Base-by-base conservation (phyloP, 1,284 basidiomycete genomes). In the Boletellus deceptivus region DNA sequence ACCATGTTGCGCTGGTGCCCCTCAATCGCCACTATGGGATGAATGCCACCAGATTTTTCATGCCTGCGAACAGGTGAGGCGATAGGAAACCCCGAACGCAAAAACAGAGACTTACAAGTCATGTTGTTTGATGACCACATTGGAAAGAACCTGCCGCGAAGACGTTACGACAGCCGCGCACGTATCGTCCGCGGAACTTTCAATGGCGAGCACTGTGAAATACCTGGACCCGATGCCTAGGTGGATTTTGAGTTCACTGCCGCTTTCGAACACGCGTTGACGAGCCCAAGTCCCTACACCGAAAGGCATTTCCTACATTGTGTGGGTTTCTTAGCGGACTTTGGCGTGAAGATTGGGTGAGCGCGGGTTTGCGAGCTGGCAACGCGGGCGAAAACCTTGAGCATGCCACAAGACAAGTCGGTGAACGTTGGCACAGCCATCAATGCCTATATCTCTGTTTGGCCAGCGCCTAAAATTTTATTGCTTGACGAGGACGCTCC, bases 171-270 rank as follows among this genome's bases (percentile, higher is more conserved):
- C 75, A 2, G 92, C 87, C 16, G 85, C 91, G 61, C 91, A 94
- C 1, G 91, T 89, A 65, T 96, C 93, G 68, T 97, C 93, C 6
- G 93, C 93, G 11, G 90, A 93, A 1, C 88, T 82, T 65, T 90
- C 87, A 34, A 97, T 69, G 1, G 85, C 93, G 14, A 97, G 82
- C 3, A 96, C 84, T 3, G 80, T 85, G 59, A 87, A 83, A 24
- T 24, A 8, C 18, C 59, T 49, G 20, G 18, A 44, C n/a, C 7
- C 8, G 37, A 37, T 0, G 20, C 24, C 42, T 52, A 29, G 20
- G n/a, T 4, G 14, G 9, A n/a, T 31, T 17, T 46, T 18, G 2
- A 22, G 14, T 5, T 16, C 9, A 6, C 25, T 4, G 35, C n/a
- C 4, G 16, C 16, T 11, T 14, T 34, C 1, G 4, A 16, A 18